Evolutionary conservation across 2,329 filamentous ascomycete species (phyloP).

Genomic region (Colletotrichum noveboracense): DNA sequence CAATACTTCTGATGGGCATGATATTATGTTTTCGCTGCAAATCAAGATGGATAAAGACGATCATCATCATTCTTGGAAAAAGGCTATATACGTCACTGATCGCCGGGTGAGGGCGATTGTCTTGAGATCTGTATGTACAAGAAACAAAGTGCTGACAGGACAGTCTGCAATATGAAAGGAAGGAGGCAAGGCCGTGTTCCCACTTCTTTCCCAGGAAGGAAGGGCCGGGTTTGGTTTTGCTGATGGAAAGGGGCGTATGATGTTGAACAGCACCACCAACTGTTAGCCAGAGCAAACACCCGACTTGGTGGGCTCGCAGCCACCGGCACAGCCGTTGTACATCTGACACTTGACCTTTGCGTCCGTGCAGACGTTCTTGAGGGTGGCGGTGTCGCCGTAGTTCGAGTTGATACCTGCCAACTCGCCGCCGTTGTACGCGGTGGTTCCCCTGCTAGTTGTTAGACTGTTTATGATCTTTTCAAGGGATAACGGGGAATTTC

Average conservation of each 20-base stretch:
- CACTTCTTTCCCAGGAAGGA: not conserved
- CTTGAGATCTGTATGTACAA: not conserved
- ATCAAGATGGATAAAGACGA: not conserved
- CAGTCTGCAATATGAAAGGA: not conserved
- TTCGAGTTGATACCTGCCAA: slow-evolving; percentile 48
- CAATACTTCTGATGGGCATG: not conserved
- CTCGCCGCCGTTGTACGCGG: slow-evolving; percentile 40
- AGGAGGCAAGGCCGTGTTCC: not conserved
- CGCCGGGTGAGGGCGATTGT: not conserved
- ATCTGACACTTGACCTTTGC: slow-evolving; percentile 26
- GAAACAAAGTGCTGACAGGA: not conserved
- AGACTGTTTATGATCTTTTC: not conserved
- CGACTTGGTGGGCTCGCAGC: slow-evolving; percentile 30
- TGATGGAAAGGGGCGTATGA: not conserved
- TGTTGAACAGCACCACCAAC: not conserved
- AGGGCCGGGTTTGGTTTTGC: not conserved
- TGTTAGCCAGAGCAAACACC: slow-evolving; percentile 29
- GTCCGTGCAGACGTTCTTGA: slow-evolving; percentile 30
- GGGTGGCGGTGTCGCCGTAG: slow-evolving; percentile 38
- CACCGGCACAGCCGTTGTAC: slow-evolving; percentile 30
- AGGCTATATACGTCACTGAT: not conserved
- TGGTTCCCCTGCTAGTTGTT: slow-evolving; percentile 29
- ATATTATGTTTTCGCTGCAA: not conserved
- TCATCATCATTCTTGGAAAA: not conserved
- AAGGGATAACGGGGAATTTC: too few species aligned